Percentiles rank a stretch among this genome's conserved stretches.
phyloP scores from a whole-genome alignment of 2,329 filamentous ascomycete species.

The Paramyrothecium roridum region DNA sequence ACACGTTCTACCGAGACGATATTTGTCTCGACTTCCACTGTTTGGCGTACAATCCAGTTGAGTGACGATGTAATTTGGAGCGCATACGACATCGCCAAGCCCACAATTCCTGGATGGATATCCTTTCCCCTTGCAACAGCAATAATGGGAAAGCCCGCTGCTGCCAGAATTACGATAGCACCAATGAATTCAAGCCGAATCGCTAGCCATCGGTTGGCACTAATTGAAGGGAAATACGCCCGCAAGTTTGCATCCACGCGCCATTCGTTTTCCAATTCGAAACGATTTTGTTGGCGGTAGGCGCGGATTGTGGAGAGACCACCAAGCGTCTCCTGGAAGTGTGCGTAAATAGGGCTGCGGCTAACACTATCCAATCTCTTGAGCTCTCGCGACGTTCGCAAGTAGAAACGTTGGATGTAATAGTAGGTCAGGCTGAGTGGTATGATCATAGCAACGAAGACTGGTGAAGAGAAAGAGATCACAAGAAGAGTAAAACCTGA shows the following conservation, averaged over 20 bases:
- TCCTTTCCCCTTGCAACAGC: slow-evolving; percentile 67
- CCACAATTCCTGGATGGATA: slow-evolving; percentile 68
- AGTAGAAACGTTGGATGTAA: slow-evolving; percentile 94
- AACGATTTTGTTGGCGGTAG: slow-evolving; percentile 83
- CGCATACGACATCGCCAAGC: slow-evolving; percentile 94
- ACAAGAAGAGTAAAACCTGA: slow-evolving; percentile 82
- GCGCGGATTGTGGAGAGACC: slow-evolving; percentile 94
- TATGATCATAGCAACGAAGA: slow-evolving; percentile 76
- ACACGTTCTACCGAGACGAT: slow-evolving; percentile 98
- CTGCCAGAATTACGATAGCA: slow-evolving; percentile 84
- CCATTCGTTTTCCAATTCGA: slow-evolving; percentile 94
- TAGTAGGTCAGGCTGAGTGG: slow-evolving; percentile 80
- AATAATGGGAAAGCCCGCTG: slow-evolving; percentile 78
- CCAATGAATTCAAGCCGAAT: slow-evolving; percentile 94
- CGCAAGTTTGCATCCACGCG: slow-evolving; percentile 91
- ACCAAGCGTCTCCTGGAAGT: slow-evolving; percentile 95
- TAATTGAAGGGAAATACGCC: slow-evolving; percentile 95
- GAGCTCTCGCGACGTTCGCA: slow-evolving; percentile 91
- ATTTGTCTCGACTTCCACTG: slow-evolving; percentile 99
- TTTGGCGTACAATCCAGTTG: slow-evolving; percentile 99
- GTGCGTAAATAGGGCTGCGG: slow-evolving; percentile 93
- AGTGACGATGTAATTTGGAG: slow-evolving; percentile 95
- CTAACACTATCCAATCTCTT: slow-evolving; percentile 95
- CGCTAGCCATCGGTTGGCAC: slow-evolving; percentile 90
- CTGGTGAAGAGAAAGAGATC: slow-evolving; percentile 77